Conservation (phyloP, 805 yeast species). For the Wickerhamomyces bisporus region DNA sequence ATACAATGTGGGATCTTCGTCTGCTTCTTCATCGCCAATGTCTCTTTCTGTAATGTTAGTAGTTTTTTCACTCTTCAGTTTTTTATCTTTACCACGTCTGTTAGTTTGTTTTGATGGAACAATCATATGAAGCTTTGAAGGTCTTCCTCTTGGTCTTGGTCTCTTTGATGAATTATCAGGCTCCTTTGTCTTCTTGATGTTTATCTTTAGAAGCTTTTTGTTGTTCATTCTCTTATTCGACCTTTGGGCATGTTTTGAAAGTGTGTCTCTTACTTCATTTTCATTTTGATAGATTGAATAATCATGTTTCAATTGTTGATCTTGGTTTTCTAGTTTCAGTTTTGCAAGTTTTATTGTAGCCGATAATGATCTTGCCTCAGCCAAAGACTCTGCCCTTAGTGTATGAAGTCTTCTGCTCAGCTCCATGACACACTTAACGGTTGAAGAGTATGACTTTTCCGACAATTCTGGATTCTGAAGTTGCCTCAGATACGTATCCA, state of each 20-base stretch:
- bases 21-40: conserved; percentile 7
- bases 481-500: conserved; percentile 11
- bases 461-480: conserved; percentile 8
- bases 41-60: not conserved
- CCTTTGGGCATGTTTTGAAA: conserved; percentile 14
- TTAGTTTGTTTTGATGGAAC: too few relatives aligned
- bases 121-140: conserved; percentile 5
- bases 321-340: conserved; percentile 17
- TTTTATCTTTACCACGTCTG: not conserved
- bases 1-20: conserved; percentile 26
- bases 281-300: conserved; percentile 21
- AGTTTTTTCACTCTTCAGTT: not conserved
- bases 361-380: conserved; percentile 24
- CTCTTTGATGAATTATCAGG: conserved; percentile 3
- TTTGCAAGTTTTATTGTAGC: conserved; percentile 20
- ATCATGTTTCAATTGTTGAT: conserved; percentile 22
- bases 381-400: conserved; percentile 25
- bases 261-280: conserved; percentile 14
- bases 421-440: conserved; percentile 3
- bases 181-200: conserved; percentile 11
- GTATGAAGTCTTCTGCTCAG: conserved; percentile 16
- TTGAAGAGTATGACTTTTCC: conserved; percentile 6
- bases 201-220: conserved; percentile 8
- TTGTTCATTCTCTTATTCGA: conserved; percentile 14
- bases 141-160: conserved; percentile 1